Percentiles rank a stretch among this genome's conserved stretches.
Conservation (phyloP, 2,329 filamentous ascomycete genomes). For the Alternaria sp. region DNA sequence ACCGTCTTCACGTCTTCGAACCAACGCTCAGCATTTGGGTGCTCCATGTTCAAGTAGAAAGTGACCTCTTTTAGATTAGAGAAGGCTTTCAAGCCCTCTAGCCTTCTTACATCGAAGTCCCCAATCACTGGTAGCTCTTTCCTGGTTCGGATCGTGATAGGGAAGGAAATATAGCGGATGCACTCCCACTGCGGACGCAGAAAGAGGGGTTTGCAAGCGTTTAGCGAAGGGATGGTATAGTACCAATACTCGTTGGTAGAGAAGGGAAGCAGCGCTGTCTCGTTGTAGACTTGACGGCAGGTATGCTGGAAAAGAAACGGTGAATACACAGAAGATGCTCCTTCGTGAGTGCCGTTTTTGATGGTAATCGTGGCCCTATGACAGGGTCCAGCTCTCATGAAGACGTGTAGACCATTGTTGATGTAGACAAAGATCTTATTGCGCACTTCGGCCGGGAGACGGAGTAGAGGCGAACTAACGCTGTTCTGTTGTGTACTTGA, state of each 20-base stretch:
- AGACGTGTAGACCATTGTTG: background rate
- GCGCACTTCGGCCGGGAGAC: background rate
- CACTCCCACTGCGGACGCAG: rapidly evolving
- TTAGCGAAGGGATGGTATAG: too few species aligned
- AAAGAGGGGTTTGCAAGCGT: background rate
- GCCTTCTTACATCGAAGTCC: background rate
- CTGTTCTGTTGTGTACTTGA: background rate
- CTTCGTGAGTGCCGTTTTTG: background rate
- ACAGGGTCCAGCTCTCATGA: background rate
- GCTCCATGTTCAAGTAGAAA: background rate
- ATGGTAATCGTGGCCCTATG: too few species aligned
- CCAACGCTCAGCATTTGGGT: background rate
- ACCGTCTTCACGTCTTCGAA: background rate
- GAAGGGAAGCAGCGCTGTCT: background rate
- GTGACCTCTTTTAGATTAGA: background rate
- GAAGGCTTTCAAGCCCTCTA: background rate
- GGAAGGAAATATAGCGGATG: background rate
- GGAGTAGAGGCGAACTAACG: background rate
- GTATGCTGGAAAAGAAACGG: too few species aligned
- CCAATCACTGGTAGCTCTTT: too few species aligned
- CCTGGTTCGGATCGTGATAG: background rate
- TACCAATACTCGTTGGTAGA: background rate
- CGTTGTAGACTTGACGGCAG: background rate
- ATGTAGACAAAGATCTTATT: background rate
- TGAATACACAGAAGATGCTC: rapidly evolving